Conservation (phyloP, 2,329 filamentous ascomycete species). For the Stagonosporopsis cucurbitacearum region DNA sequence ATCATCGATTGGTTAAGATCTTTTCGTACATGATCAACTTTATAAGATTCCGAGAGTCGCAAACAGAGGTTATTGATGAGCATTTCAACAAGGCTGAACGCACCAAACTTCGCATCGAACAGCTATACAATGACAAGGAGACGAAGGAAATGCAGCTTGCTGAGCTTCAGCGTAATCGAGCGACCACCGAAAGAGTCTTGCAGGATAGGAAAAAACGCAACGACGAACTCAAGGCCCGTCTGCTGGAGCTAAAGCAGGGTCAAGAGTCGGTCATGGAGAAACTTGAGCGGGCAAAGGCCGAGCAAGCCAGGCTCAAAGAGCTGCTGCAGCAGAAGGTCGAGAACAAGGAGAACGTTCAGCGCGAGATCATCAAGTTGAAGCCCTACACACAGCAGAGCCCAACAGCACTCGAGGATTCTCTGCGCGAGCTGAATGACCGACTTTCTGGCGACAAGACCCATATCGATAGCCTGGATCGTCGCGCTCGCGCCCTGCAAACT, state of each 20-base stretch:
- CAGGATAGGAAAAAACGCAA: constrained; percentile 85
- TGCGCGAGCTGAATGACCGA: constrained; percentile 81
- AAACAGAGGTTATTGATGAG: constrained; percentile 87
- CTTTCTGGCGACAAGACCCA: constrained; percentile 79
- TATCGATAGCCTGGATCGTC: constrained; percentile 85
- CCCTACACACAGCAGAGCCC: constrained; percentile 94
- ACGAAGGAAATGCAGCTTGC: constrained; percentile 80
- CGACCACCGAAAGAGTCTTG: constrained; percentile 80
- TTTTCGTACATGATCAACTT: constrained; percentile 99
- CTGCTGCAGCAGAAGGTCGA: constrained; percentile 75
- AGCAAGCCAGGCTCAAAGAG: constrained; percentile 77
- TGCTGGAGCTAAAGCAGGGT: constrained; percentile 79
- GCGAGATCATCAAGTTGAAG: constrained; percentile 86
- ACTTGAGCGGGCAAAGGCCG: constrained; percentile 80
- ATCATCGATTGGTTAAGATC: constrained; percentile 89
- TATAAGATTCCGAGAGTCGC: constrained; percentile 92
- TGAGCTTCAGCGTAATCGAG: constrained; percentile 80
- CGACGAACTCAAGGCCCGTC: constrained; percentile 80
- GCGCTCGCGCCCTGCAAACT: constrained; percentile 88
- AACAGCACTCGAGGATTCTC: constrained; percentile 77
- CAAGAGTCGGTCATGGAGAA: constrained; percentile 85
- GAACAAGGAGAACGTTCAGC: constrained; percentile 72
- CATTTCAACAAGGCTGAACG: constrained; percentile 91
- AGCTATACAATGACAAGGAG: constrained; percentile 83
- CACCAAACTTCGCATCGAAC: constrained; percentile 86